Base-by-base conservation (phyloP, 306 rosid genomes). In the Trichosanthes cucumerina region DNA sequence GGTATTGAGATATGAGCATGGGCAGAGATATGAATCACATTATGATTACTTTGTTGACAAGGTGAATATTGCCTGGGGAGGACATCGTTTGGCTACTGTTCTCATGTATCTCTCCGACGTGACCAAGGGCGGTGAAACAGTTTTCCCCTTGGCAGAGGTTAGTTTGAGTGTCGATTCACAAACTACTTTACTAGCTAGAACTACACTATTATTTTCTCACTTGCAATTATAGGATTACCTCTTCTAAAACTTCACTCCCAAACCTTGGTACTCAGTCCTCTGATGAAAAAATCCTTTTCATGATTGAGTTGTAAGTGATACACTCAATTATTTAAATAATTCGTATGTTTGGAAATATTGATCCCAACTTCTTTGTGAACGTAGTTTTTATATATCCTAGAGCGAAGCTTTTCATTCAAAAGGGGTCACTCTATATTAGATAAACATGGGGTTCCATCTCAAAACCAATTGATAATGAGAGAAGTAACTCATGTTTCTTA, bases 21-120 rank as follows among this genome's bases (percentile, higher is more conserved):
- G 99, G 34, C 98, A 95, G 92, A 92, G 87, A 88, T 96, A 96
- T 68, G 98, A 92, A 53, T 91, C 97, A 2, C 99, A 96, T 82
- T 86, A 86, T 63, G 99, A 95, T 86, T 95, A 92, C 93, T 95
- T 95, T 75, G 59, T 81, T 34, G 99, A 95, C 86, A 87, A 91
- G 84, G 93, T 96, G 66, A 95, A 95, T 80, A 91, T 96, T 74
- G 96, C 80, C 12, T 90, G 90, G 77, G 98, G 99, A 58, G 99
- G 99, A 80, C 99, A 92, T 79, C 92, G 99, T 64, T 0, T 83
- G 23, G 99, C 91, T 7, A 96, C 99, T 41, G 98, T 96, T 76
- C 98, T 96, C 6, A 86, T 96, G 99, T 96, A 96, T 84, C 99
- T 96, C 50, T 84, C 87, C 62, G 79, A 92, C 80, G 99, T 92